Evolutionary conservation across 1,139 yeast species (phyloP), one percentile per base, ranked within the genome.

Genomic region (Suhomyces anneliseae): DNA sequence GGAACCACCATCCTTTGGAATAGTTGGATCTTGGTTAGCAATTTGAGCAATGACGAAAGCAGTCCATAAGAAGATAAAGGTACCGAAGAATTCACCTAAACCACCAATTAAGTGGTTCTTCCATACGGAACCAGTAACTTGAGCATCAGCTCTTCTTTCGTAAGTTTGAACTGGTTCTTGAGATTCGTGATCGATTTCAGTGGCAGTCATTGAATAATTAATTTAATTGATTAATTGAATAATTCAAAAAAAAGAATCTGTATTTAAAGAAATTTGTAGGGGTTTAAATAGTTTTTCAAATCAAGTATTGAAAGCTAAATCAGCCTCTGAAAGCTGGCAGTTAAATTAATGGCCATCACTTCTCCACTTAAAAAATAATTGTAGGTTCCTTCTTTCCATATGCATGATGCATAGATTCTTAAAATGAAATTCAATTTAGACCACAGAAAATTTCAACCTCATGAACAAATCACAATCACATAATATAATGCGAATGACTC

Each of bases 11-110:
- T 54, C 53, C 34, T 55, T 58, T 12, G 72, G 69, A 51, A 79
- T 72, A 42, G 68, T 62, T 26, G 78, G 79, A 57, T 78, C 86
- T 57, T 81, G 83, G 71, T 88, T 88, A 54, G 96, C 95, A 64
- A 84, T 83, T 65, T 87, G 90, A 39, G 95, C 95, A 74, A 89
- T 87, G 45, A 87, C 78, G 57, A 81, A 87, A 8, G 96, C 96
- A 54, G 84, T 78, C 84, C 90, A 84, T 56, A 90, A 74, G 70
- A 90, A 90, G 67, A 87, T 74, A 61, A 87, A 89, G 34, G 97
- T 90, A 59, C 97, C 97, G 59, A 83, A 80, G 65, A 89, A 87
- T 69, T 89, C 96, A 64, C 74, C 76, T 42, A 69, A 59, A 35
- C 59, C 59, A 11, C 72, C 75, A 55, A 70, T 69, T 38, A 60